phyloP scores from a whole-genome alignment of 2,329 filamentous ascomycete species.

The Aschersonia sp. region DNA sequence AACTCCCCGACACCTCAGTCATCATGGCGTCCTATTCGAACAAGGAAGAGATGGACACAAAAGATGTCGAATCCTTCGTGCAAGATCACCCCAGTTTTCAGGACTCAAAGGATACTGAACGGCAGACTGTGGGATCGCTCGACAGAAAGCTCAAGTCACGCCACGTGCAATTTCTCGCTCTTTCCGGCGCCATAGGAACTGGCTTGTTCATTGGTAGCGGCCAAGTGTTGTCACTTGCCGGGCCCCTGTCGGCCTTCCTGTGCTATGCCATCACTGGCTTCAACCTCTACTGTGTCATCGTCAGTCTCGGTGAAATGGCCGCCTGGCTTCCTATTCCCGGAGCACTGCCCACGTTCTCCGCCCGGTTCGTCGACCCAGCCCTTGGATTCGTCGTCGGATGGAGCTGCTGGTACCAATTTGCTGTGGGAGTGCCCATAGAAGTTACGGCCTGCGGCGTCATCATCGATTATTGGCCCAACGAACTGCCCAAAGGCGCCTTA shows the following conservation, averaged over 20 bases:
- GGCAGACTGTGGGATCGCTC: conserved; percentile 18
- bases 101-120: background rate
- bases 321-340: conserved; percentile 45
- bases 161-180: conserved; percentile 26
- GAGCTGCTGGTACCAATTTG: conserved; percentile 37
- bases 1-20: background rate
- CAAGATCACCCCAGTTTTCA: background rate
- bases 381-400: conserved; percentile 33
- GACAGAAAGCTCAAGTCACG: conserved; percentile 23
- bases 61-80: background rate
- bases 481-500: conserved; percentile 14
- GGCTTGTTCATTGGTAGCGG: conserved; percentile 29
- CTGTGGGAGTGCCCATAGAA: conserved; percentile 32
- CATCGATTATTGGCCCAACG: conserved; percentile 27
- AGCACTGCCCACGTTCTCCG: conserved; percentile 33
- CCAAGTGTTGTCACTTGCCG: conserved; percentile 25
- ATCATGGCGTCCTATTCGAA: background rate
- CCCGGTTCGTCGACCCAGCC: conserved; percentile 31
- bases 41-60: background rate
- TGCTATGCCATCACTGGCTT: conserved; percentile 28
- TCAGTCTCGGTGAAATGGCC: conserved; percentile 41
- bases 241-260: conserved; percentile 24
- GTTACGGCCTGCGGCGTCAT: conserved; percentile 30
- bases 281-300: conserved; percentile 32
- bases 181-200: conserved; percentile 26